Base-by-base conservation (phyloP, 768 basidiomycete genomes). In the Leucocoprinus sp. region DNA sequence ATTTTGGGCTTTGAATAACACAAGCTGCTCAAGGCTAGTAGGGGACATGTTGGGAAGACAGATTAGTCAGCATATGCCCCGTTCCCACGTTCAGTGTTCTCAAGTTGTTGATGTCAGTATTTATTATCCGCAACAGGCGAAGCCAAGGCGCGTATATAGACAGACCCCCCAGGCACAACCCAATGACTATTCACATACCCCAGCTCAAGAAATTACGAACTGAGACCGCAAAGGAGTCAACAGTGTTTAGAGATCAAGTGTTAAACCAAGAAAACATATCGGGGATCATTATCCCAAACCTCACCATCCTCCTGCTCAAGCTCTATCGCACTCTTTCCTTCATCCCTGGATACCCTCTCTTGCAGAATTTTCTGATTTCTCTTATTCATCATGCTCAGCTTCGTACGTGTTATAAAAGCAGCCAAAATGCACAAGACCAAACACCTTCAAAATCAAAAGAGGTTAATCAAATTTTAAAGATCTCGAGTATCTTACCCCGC, bases 1-100 rank as follows among this genome's bases (percentile, higher is more conserved):
- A 53, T 74, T 77, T 26, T 72, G 73, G 40, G 66, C 57, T 44
- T 78, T 70, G 56, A 74, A 79, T 3, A 64, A 68, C 24, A 79
- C 72, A 15, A 83, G 73, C 48, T 67, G 63, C 52, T 76, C 65
- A 28, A 81, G 58, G 15, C 80, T 66, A 17, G 66, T 52, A 37
- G 78, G 58, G 49, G 72, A 72, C 73, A 74, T 75, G 52, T 26
- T 31, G 15, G 18, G 49, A 18, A 22, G 27, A 9, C 17, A 6
- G 9, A 31, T 31, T 31, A 31, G 45, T 47, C 31, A 47, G 38
- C 45, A 19, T 34, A 26, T 35, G 27, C 31, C 33, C 3, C 14
- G 15, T 42, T 22, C 41, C 28, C 41, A 33, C 41, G 29, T n/a
- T n/a, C n/a, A n/a, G n/a, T n/a, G n/a, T n/a, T n/a, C n/a, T n/a